Conservation (phyloP, 139 green algal species). For the Haematococcus lacustris region DNA sequence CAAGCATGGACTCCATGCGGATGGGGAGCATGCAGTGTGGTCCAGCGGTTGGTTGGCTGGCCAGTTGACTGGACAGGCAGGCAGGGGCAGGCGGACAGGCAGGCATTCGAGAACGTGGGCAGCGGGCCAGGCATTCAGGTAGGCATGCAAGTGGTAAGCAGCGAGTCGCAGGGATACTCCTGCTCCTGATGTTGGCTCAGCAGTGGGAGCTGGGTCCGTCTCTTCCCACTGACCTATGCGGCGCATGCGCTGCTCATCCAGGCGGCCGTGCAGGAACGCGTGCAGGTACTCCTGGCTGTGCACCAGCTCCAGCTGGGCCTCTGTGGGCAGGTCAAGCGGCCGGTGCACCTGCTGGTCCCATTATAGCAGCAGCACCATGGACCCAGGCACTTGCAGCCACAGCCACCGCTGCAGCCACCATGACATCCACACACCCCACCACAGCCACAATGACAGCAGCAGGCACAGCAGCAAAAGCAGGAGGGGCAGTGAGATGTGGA, state of each 20-base stretch:
- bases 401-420: too few relatives aligned
- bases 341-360: conserved; percentile 14
- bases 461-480: too few relatives aligned
- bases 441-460: too few relatives aligned
- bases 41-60: not conserved
- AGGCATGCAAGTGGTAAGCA: not conserved
- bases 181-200: not conserved
- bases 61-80: not conserved
- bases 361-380: too few relatives aligned
- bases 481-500: too few relatives aligned
- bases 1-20: not conserved
- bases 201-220: too few relatives aligned
- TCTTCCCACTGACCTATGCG: conserved; percentile 45
- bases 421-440: too few relatives aligned
- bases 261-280: conserved; percentile 28
- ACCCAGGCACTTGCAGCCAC: too few relatives aligned
- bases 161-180: not conserved
- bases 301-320: conserved; percentile 41
- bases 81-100: not conserved
- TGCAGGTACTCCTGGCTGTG: conserved; percentile 62
- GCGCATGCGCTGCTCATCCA: conserved; percentile 38
- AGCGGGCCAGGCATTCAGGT: not conserved
- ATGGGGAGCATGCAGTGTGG: not conserved
- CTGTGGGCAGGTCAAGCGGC: conserved; percentile 10
- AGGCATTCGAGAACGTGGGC: not conserved